Base-by-base conservation (phyloP, 352 stramenopile species). In the Phytophthora pinifolia region DNA sequence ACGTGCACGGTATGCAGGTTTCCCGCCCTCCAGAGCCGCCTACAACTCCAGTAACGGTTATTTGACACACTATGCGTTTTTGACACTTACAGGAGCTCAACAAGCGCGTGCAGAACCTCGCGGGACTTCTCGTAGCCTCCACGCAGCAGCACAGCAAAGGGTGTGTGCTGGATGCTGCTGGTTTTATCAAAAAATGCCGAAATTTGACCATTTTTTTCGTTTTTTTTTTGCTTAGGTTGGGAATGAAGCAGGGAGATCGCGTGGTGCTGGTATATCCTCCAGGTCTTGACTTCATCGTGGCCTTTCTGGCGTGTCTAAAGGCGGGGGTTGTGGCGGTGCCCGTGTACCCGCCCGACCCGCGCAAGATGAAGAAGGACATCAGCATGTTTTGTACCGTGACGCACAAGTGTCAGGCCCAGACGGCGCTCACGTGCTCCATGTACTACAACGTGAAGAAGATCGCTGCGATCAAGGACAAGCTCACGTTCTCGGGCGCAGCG, bases 241-340 rank as follows among this genome's bases (percentile, higher is more conserved):
- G 74, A 1, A 39, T 93, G 12, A 72, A 83, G 38, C 55, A 68
- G 17, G 91, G 84, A 9, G 82, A 95, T 37, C 83, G 79, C 31
- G 90, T 97, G 15, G 65, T 99, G 32, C 79, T 99, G 18, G 96
- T 99, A 25, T 99, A 99, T 63, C 94, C 96, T 25, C 98, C 98
- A 8, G 96, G 86, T 0, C 77, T 99, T 9, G 93, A 99, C 46
- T 99, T 99, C 59, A 98, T 99, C 25, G 73, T 99, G 22, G 79
- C 94, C 2, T 99, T 99, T 59, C 58, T 99, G 10, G 96, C 93
- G 1, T 99, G 97, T 67, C 61, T 99, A 18, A 90, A 88, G 15
- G 88, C 88, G 12, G 90, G 92, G 29, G 68, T 98, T 14, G 86
- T 99, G 6, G 94, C 96, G 0, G 96, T 99, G 3, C 96, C 96